phyloP scores from a whole-genome alignment of 2,329 filamentous ascomycete genomes.

The Ophiocordyceps robertsii region DNA sequence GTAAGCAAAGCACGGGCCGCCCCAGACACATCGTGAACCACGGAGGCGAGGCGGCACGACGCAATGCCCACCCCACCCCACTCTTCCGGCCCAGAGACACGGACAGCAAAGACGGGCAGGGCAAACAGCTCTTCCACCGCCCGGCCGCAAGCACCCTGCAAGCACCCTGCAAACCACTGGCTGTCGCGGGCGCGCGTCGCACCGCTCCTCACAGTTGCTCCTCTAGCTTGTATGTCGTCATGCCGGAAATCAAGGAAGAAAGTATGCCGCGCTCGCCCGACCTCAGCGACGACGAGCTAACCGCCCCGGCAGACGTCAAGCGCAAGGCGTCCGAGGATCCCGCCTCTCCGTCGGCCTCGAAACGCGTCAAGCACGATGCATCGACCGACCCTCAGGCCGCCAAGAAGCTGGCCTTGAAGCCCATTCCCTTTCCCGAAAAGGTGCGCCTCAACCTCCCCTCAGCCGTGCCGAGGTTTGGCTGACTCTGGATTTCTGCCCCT shows the following conservation, averaged over 20 bases:
- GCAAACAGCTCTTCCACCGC: too few species aligned
- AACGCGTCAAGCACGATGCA: constrained; percentile 45
- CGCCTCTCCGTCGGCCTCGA: constrained; percentile 45
- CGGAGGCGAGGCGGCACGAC: neutral
- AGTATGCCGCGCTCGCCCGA: constrained; percentile 13
- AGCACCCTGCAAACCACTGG: too few species aligned
- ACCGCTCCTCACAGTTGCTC: neutral
- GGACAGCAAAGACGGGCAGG: too few species aligned
- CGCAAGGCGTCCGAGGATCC: constrained; percentile 61
- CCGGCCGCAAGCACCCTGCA: too few species aligned
- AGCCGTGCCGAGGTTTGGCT: neutral
- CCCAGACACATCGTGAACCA: neutral
- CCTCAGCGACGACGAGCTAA: neutral
- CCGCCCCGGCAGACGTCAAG: constrained; percentile 37
- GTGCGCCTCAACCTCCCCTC: constrained; percentile 24
- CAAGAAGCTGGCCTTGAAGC: constrained; percentile 40
- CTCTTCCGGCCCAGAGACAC: too few species aligned
- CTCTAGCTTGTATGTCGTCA: constrained; percentile 3
- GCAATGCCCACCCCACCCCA: neutral
- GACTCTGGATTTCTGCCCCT: neutral
- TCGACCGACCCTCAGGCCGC: constrained; percentile 15
- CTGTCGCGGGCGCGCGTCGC: too few species aligned
- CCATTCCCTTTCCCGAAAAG: constrained; percentile 84
- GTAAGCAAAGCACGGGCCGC: neutral
- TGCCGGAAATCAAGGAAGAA: constrained; percentile 23